Conservation (phyloP, 2,329 filamentous ascomycete species). For the Tolypocladium endophyticum region DNA sequence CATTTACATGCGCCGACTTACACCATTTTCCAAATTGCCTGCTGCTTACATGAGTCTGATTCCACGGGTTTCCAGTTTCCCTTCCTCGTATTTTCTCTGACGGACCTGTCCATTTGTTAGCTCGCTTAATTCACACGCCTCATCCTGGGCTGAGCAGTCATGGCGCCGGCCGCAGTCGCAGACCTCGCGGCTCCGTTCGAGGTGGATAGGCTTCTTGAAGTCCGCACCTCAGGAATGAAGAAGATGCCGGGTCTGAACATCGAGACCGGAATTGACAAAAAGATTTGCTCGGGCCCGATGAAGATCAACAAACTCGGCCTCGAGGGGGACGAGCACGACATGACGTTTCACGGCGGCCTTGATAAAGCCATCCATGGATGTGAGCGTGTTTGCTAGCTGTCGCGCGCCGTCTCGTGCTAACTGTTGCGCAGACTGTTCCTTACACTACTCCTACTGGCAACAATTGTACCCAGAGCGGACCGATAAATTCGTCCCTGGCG, state of each 20-base stretch:
- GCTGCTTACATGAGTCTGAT: no score
- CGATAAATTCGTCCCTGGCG: conserved; percentile 42
- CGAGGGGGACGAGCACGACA: conserved; percentile 50
- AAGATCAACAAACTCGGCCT: conserved; percentile 39
- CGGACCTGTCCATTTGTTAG: neutral
- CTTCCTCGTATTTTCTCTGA: no score
- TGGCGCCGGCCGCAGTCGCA: neutral
- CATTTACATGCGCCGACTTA: neutral
- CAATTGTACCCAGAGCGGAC: conserved; percentile 39
- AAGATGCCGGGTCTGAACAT: conserved; percentile 39
- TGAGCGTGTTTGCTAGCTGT: conserved; percentile 15
- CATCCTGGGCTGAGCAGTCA: neutral
- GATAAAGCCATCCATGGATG: conserved; percentile 55
- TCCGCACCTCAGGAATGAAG: conserved; percentile 48
- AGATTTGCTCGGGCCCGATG: conserved; percentile 29
- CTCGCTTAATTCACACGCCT: neutral
- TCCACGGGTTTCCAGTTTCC: neutral
- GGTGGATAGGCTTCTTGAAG: conserved; percentile 40
- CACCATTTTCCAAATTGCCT: neutral
- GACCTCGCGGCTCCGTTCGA: conserved; percentile 31
- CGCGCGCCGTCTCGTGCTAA: neutral
- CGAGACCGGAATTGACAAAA: conserved; percentile 48
- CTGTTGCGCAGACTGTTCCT: conserved; percentile 38
- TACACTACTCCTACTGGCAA: conserved; percentile 47
- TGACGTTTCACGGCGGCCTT: conserved; percentile 47